These are phyloP conservation scores for Cryptococcus sp. DNA, from an alignment of 1,284 basidiomycete species.

Conservation along the genomic window DNA sequence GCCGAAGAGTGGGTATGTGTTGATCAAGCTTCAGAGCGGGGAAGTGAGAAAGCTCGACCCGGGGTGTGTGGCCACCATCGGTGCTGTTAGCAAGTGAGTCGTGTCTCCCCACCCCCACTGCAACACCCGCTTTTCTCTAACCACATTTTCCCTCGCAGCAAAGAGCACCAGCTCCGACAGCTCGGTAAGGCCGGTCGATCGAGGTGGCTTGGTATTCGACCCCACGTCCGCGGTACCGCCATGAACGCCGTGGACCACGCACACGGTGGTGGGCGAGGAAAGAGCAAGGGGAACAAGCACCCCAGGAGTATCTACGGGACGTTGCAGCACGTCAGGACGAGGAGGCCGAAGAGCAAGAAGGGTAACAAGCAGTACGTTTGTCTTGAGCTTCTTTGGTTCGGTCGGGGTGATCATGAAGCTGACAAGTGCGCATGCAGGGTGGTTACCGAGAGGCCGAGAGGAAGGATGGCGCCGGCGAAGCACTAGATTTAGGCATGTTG, in stretches of 20 bases:
- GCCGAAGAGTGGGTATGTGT: slow-evolving; percentile 48
- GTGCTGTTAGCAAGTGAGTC: slow-evolving; percentile 77
- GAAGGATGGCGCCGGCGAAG: slow-evolving; percentile 21
- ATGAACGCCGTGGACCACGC: slow-evolving; percentile 99
- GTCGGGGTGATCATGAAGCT: background rate
- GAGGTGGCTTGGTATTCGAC: slow-evolving; percentile 83
- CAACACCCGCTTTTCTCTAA: background rate
- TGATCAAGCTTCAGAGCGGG: slow-evolving; percentile 85
- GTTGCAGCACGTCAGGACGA: slow-evolving; percentile 87
- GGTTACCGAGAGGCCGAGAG: slow-evolving; percentile 22
- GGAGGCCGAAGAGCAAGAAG: slow-evolving; percentile 83
- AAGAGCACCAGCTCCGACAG: slow-evolving; percentile 77
- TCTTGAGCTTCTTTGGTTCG: background rate
- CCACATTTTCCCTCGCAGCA: slow-evolving; percentile 37
- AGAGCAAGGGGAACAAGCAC: slow-evolving; percentile 92
- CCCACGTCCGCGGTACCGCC: slow-evolving; percentile 90
- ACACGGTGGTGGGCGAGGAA: slow-evolving; percentile 91
- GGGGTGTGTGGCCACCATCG: slow-evolving; percentile 83
- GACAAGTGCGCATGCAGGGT: slow-evolving; percentile 10
- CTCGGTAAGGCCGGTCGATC: slow-evolving; percentile 89
- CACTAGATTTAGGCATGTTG: slow-evolving; percentile 5
- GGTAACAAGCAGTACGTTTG: slow-evolving; percentile 78
- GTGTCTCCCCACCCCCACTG: background rate
- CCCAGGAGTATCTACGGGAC: slow-evolving; percentile 88
- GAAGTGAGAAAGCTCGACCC: slow-evolving; percentile 84